Evolutionary conservation across 1,284 basidiomycete species (phyloP).

Genomic region (Schizopora paradoxa): DNA sequence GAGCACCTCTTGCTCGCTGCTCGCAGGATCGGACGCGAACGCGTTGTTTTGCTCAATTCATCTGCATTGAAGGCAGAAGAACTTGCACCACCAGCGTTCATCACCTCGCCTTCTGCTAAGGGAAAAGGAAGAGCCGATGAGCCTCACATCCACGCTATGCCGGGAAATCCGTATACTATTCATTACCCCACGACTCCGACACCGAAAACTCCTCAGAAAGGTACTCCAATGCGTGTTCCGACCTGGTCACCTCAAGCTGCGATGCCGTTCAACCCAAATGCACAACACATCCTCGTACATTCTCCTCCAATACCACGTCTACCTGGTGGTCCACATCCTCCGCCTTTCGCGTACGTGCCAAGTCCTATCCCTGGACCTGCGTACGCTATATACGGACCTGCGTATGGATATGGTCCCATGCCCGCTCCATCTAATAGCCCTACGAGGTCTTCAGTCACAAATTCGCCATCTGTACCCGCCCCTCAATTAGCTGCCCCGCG

Average conservation of each 20-base stretch:
- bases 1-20: constrained; percentile 59
- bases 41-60: constrained; percentile 28
- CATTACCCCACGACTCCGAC: not conserved
- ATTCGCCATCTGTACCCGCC: constrained; percentile 7
- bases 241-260: not conserved
- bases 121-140: constrained; percentile 1
- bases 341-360: not conserved
- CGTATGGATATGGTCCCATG: constrained; percentile 2
- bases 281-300: too few species aligned
- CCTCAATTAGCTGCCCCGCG: constrained; percentile 3
- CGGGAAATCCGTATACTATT: too few species aligned
- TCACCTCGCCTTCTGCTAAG: not conserved
- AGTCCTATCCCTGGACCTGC: constrained; percentile 5
- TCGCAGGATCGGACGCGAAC: constrained; percentile 48
- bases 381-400: constrained; percentile 9
- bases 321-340: constrained; percentile 1
- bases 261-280: not conserved
- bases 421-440: too few species aligned
- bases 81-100: not conserved
- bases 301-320: too few species aligned
- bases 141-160: not conserved
- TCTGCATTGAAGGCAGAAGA: not conserved
- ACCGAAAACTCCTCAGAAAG: not conserved
- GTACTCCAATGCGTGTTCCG: not conserved
- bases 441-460: constrained; percentile 8